phyloP scores from a whole-genome alignment of 306 rosid species.

The Arachis stenosperma region DNA sequence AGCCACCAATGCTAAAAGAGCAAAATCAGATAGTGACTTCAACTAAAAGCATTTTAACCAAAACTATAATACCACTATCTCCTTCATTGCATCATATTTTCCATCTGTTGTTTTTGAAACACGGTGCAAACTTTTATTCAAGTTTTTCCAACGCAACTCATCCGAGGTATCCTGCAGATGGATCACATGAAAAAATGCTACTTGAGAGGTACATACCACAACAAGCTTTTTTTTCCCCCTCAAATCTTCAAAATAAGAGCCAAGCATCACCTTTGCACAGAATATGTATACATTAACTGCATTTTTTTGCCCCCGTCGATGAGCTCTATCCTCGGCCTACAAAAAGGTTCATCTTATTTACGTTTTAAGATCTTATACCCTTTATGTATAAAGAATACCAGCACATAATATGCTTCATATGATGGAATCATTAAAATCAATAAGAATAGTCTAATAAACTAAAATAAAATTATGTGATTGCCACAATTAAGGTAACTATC shows the following conservation, averaged over 20 bases:
- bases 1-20: neutral
- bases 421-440: slow-evolving; percentile 21
- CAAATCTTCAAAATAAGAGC: slow-evolving; percentile 33
- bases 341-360: slow-evolving; percentile 43
- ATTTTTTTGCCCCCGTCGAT: slow-evolving; percentile 89
- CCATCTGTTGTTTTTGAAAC: slow-evolving; percentile 87
- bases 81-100: slow-evolving; percentile 76
- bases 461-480: neutral
- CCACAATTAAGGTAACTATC: slow-evolving; percentile 6
- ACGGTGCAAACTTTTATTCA: slow-evolving; percentile 81
- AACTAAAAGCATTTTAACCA: slow-evolving; percentile 2
- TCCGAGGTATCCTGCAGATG: slow-evolving; percentile 74
- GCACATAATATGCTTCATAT: slow-evolving; percentile 28
- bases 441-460: slow-evolving; percentile 15
- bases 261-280: slow-evolving; percentile 76
- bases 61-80: slow-evolving; percentile 53
- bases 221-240: neutral
- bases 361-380: slow-evolving; percentile 15
- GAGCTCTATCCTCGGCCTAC: slow-evolving; percentile 99
- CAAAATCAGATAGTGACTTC: neutral
- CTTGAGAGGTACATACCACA: slow-evolving; percentile 27
- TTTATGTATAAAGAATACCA: slow-evolving; percentile 10
- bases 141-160: slow-evolving; percentile 72
- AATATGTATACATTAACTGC: slow-evolving; percentile 91
- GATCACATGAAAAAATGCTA: slow-evolving; percentile 37